Evolutionary conservation across 805 yeast species (phyloP).

Genomic region (Schwanniomyces yamadae): DNA sequence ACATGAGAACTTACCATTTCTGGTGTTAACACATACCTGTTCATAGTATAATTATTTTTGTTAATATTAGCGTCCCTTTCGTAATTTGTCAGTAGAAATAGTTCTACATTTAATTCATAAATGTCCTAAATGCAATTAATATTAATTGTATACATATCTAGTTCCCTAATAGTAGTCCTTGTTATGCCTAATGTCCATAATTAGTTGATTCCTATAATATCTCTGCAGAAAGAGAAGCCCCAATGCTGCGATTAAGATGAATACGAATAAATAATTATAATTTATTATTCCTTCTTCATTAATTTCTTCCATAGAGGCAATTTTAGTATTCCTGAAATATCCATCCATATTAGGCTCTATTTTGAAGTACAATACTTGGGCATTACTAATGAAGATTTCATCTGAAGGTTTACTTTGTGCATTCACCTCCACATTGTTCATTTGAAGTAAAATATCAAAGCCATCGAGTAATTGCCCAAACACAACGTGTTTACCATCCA

Average conservation of each 20-base stretch:
- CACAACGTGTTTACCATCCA: slow-evolving; percentile 24
- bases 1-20: slow-evolving; percentile 30
- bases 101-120: too few relatives aligned
- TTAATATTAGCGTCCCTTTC: too few relatives aligned
- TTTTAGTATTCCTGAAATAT: not conserved
- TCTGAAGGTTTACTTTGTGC: slow-evolving; percentile 18
- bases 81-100: too few relatives aligned
- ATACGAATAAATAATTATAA: slow-evolving; percentile 12
- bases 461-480: slow-evolving; percentile 27
- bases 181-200: slow-evolving; percentile 24
- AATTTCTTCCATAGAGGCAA: not conserved
- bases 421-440: slow-evolving; percentile 19
- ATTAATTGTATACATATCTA: not conserved
- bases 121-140: too few relatives aligned
- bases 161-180: not conserved
- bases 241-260: slow-evolving; percentile 6
- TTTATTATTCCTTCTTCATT: not conserved
- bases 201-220: slow-evolving; percentile 21
- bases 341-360: not conserved
- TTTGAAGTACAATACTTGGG: not conserved
- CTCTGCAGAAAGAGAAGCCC: slow-evolving; percentile 12
- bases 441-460: slow-evolving; percentile 16
- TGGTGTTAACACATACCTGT: slow-evolving; percentile 26
- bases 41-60: too few relatives aligned
- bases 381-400: slow-evolving; percentile 1